These are phyloP conservation scores for Leccinum broughii DNA, from an alignment of 768 basidiomycete genomes.

Conservation along the genomic window DNA sequence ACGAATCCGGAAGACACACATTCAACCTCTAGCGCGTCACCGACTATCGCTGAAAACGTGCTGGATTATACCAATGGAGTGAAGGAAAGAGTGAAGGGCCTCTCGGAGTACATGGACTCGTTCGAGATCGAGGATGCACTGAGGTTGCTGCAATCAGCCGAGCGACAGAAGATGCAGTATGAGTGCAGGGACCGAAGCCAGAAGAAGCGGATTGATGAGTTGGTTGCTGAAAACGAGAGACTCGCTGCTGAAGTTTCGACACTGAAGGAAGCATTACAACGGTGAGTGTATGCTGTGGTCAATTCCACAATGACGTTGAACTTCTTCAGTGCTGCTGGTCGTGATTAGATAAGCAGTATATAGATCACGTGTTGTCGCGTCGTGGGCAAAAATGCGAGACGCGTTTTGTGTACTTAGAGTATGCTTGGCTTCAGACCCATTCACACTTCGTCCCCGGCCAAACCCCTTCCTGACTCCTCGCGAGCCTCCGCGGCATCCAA, in stretches of 20 bases:
- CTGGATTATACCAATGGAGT: constrained; percentile 26
- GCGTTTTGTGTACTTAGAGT: constrained; percentile 9
- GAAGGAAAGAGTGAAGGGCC: constrained; percentile 24
- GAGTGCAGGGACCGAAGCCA: constrained; percentile 26
- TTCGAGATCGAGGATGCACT: constrained; percentile 24
- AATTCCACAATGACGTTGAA: no score
- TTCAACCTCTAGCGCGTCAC: constrained; percentile 18
- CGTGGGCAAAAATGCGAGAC: constrained; percentile 22
- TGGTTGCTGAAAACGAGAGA: constrained; percentile 18
- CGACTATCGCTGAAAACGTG: constrained; percentile 28
- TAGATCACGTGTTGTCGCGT: constrained; percentile 29
- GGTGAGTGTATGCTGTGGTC: constrained; percentile 10
- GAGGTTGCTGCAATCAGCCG: constrained; percentile 14
- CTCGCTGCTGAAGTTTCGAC: constrained; percentile 18
- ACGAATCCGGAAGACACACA: constrained; percentile 15
- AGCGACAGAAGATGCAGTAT: constrained; percentile 26
- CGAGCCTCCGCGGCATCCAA: constrained; percentile 40
- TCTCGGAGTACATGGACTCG: constrained; percentile 29
- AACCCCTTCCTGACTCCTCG: constrained; percentile 40
- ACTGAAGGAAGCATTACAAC: constrained; percentile 17
- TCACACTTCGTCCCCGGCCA: constrained; percentile 49
- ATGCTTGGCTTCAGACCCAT: constrained; percentile 49
- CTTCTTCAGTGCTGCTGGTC: no score
- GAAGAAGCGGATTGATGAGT: constrained; percentile 22
- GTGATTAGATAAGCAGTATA: constrained; percentile 28